These are phyloP conservation scores for Yamadazyma atmosphaerica DNA, from an alignment of 1,139 yeast genomes.

Conservation along the genomic window DNA sequence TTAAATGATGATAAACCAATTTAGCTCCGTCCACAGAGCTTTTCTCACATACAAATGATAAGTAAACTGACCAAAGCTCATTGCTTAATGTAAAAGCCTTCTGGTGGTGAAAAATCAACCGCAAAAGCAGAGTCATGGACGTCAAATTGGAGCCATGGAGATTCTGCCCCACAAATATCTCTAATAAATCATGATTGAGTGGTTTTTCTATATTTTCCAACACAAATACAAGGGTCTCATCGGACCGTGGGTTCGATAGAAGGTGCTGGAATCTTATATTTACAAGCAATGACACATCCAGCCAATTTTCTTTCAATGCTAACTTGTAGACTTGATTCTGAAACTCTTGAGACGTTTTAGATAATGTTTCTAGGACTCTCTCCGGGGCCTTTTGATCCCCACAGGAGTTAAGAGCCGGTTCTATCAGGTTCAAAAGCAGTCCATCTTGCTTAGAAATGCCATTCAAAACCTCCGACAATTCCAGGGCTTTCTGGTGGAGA, in stretches of 20 bases:
- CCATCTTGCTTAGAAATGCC: neutral
- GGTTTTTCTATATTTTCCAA: conserved; percentile 6
- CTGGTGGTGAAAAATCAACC: conserved; percentile 17
- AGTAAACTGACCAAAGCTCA: conserved; percentile 36
- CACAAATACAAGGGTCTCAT: conserved; percentile 2
- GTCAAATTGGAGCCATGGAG: conserved; percentile 15
- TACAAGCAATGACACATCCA: neutral
- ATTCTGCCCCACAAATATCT: conserved; percentile 15
- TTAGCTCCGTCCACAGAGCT: conserved; percentile 35
- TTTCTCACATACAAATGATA: conserved; percentile 25
- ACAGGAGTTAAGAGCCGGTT: neutral
- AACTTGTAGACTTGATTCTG: neutral
- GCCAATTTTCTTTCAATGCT: neutral
- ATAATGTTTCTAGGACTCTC: neutral
- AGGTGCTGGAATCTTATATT: conserved; percentile 7
- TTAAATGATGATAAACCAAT: conserved; percentile 36
- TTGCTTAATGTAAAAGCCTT: conserved; percentile 26
- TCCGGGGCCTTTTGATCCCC: neutral
- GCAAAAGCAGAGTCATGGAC: conserved; percentile 27
- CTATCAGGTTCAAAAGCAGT: neutral
- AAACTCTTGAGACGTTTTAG: neutral
- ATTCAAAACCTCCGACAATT: neutral
- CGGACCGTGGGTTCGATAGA: neutral
- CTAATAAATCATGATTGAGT: conserved; percentile 18
- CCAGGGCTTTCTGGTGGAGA: neutral